Evolutionary conservation across 148 eudicot species (phyloP).

Genomic region (Rhododendron molle): DNA sequence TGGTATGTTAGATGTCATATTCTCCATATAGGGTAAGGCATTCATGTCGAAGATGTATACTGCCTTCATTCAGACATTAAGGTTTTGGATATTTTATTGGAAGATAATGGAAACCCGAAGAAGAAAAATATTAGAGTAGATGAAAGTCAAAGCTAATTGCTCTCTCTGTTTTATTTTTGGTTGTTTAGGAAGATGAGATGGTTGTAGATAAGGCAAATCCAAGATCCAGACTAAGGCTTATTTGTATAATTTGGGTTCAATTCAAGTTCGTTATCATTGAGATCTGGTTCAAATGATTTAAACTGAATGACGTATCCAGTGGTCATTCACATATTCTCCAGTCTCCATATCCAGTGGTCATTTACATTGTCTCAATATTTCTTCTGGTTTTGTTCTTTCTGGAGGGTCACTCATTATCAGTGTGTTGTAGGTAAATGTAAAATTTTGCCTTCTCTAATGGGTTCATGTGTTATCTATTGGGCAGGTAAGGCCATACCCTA

Average conservation of each 20-base stretch:
- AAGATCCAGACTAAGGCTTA: not conserved
- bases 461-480: not conserved
- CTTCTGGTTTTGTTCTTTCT: not conserved
- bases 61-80: not conserved
- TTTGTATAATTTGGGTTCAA: not conserved
- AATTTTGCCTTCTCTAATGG: not conserved
- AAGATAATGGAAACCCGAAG: not conserved
- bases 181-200: not conserved
- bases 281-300: not conserved
- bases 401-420: not conserved
- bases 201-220: not conserved
- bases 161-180: not conserved
- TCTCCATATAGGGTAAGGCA: not conserved
- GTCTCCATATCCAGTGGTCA: too few species aligned
- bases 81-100: not conserved
- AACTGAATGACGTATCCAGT: not conserved
- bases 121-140: not conserved
- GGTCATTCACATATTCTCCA: too few species aligned
- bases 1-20: not conserved
- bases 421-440: not conserved
- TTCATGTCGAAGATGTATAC: not conserved
- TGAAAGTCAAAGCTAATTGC: not conserved
- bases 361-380: not conserved
- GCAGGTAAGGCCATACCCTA: constrained; percentile 94
- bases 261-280: not conserved